phyloP scores from a whole-genome alignment of 495 filamentous ascomycete genomes.

The Penicillium turbatum region DNA sequence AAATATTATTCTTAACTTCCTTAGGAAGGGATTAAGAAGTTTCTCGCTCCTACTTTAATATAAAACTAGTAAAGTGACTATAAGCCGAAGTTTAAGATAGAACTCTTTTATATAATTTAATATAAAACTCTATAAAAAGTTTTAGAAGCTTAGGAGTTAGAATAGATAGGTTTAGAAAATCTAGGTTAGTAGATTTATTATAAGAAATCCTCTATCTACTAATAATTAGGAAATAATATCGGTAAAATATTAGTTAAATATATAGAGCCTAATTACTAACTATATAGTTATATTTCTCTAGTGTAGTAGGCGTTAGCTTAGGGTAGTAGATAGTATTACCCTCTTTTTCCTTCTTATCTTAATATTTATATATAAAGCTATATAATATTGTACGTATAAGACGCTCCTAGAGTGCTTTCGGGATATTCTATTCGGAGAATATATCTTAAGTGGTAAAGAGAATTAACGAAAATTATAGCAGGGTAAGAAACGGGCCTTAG shows the following conservation, averaged over 20 bases:
- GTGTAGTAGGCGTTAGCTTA: constrained; percentile 14
- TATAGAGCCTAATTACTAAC: constrained; percentile 13
- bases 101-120: too few relatives aligned
- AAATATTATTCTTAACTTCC: constrained; percentile 9
- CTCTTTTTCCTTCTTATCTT: constrained; percentile 11
- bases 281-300: constrained; percentile 12
- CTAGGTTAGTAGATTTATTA: background rate
- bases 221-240: background rate
- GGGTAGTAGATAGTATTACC: constrained; percentile 11
- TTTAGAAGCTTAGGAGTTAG: background rate
- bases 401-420: constrained; percentile 7
- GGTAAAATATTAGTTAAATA: background rate
- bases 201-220: background rate
- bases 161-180: background rate
- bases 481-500: background rate
- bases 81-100: background rate
- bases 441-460: background rate
- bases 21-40: constrained; percentile 3
- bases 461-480: background rate
- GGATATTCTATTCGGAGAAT: background rate
- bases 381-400: constrained; percentile 13
- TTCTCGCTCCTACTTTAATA: constrained; percentile 10
- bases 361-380: constrained; percentile 15
- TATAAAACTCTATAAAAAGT: too few relatives aligned
- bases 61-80: constrained; percentile 12